These are phyloP conservation scores for Curvularia sp. DNA, from an alignment of 2,329 filamentous ascomycete species.

Conservation along the genomic window DNA sequence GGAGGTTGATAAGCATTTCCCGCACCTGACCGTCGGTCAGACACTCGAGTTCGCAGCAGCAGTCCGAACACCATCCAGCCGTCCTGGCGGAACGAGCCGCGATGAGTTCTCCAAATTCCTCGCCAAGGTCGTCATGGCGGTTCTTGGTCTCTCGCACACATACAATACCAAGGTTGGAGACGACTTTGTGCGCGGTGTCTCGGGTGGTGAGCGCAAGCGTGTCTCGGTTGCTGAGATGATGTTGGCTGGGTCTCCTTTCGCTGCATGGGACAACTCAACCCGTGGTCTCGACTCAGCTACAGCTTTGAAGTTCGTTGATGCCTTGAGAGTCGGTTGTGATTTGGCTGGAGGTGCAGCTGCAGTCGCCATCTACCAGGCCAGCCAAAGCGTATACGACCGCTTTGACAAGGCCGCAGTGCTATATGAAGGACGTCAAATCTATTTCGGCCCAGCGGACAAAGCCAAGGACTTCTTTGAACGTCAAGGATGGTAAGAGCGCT, in stretches of 20 bases:
- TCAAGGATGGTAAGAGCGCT: slow-evolving; percentile 63
- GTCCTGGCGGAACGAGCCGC: slow-evolving; percentile 48
- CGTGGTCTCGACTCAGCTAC: slow-evolving; percentile 54
- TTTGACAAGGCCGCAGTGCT: slow-evolving; percentile 79
- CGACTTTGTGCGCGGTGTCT: slow-evolving; percentile 67
- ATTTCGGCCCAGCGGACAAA: slow-evolving; percentile 67
- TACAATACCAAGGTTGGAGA: slow-evolving; percentile 63
- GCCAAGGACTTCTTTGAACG: slow-evolving; percentile 72
- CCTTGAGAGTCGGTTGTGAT: slow-evolving; percentile 59
- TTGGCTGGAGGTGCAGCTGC: slow-evolving; percentile 58
- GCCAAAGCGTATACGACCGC: slow-evolving; percentile 61
- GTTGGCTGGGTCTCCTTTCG: slow-evolving; percentile 50
- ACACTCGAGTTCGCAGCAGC: slow-evolving; percentile 64
- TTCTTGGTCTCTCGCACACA: slow-evolving; percentile 63
- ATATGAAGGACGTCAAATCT: slow-evolving; percentile 80
- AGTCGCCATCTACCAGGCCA: slow-evolving; percentile 65
- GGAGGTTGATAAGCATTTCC: slow-evolving; percentile 61
- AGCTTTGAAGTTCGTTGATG: slow-evolving; percentile 64
- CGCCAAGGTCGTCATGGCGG: slow-evolving; percentile 60
- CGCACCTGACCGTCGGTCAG: slow-evolving; percentile 63
- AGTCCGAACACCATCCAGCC: slow-evolving; percentile 57
- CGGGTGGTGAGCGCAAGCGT: slow-evolving; percentile 67
- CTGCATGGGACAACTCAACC: slow-evolving; percentile 57
- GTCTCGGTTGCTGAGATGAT: slow-evolving; percentile 65
- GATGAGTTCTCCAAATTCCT: slow-evolving; percentile 56